These are phyloP conservation scores for Fusarium brachygibbosum DNA, from an alignment of 2,329 filamentous ascomycete species.

Conservation along the genomic window DNA sequence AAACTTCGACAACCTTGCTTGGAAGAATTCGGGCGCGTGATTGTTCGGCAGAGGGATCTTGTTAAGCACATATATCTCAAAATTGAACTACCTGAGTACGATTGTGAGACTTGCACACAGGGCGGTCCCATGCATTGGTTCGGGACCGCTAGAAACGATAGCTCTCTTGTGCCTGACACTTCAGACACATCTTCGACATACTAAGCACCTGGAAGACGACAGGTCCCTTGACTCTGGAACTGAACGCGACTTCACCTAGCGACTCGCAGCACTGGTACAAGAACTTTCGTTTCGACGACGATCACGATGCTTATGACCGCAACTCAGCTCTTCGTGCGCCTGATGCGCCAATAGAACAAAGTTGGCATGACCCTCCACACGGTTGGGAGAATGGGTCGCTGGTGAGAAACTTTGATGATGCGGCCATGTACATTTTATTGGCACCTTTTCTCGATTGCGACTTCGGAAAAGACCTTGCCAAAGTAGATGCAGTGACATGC, in stretches of 20 bases:
- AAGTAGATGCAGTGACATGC: not conserved
- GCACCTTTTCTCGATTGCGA: too few species aligned
- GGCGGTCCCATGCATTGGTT: too few species aligned
- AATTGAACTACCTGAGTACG: not conserved
- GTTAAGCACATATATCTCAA: conserved; percentile 16
- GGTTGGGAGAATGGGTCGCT: too few species aligned
- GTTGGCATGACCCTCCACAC: too few species aligned
- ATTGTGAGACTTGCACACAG: not conserved
- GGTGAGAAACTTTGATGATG: too few species aligned
- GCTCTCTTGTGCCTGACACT: too few species aligned
- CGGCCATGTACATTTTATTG: too few species aligned
- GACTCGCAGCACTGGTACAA: conserved; percentile 1
- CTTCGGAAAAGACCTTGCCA: too few species aligned
- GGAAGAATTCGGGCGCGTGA: not conserved
- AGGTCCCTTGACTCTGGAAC: not conserved
- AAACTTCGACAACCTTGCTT: not conserved
- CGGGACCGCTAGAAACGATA: too few species aligned
- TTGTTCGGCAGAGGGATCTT: conserved; percentile 1
- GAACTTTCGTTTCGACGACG: conserved; percentile 10
- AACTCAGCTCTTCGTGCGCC: not conserved
- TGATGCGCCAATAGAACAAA: too few species aligned
- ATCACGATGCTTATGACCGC: not conserved
- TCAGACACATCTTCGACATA: not conserved
- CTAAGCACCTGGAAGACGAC: not conserved
- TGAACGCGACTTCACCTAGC: not conserved